Conservation (phyloP, 345 rosid species). For the Reutealis trisperma region DNA sequence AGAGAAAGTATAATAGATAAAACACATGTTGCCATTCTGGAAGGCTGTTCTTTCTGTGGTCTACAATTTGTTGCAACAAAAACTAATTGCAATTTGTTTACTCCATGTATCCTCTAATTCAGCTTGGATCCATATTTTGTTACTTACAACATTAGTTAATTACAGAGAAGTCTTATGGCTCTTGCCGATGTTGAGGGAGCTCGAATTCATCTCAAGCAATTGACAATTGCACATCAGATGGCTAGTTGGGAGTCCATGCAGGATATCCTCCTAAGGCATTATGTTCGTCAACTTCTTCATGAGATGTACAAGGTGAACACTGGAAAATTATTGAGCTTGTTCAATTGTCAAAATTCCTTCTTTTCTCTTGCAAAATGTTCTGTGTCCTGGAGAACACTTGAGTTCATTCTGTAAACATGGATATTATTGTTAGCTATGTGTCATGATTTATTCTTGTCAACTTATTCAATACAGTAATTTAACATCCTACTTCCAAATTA, state of each 20-base stretch:
- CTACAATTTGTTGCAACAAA: not conserved
- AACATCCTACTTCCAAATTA: slow-evolving; percentile 7
- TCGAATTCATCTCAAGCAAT: slow-evolving; percentile 74
- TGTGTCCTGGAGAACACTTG: not conserved
- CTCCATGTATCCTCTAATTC: slow-evolving; percentile 16
- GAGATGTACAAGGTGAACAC: slow-evolving; percentile 91
- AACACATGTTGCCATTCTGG: not conserved
- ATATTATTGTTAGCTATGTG: not conserved
- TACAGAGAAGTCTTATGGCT: slow-evolving; percentile 93
- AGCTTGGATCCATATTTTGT: not conserved
- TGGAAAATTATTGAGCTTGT: slow-evolving; percentile 2
- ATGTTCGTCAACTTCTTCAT: slow-evolving; percentile 81
- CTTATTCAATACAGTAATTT: not conserved
- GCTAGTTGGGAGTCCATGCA: slow-evolving; percentile 92
- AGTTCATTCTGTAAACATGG: not conserved
- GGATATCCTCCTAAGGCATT: slow-evolving; percentile 84
- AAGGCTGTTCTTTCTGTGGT: not conserved
- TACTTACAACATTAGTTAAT: slow-evolving; percentile 10
- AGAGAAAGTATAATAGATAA: not conserved
- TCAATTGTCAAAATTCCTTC: not conserved
- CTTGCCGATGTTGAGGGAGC: slow-evolving; percentile 97
- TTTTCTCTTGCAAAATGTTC: not conserved
- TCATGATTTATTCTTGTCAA: not conserved
- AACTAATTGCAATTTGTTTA: not conserved
- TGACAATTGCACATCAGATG: slow-evolving; percentile 81